Evolutionary conservation across 2,329 filamentous ascomycete species (phyloP).

Genomic region (Aspergillus chevalieri): DNA sequence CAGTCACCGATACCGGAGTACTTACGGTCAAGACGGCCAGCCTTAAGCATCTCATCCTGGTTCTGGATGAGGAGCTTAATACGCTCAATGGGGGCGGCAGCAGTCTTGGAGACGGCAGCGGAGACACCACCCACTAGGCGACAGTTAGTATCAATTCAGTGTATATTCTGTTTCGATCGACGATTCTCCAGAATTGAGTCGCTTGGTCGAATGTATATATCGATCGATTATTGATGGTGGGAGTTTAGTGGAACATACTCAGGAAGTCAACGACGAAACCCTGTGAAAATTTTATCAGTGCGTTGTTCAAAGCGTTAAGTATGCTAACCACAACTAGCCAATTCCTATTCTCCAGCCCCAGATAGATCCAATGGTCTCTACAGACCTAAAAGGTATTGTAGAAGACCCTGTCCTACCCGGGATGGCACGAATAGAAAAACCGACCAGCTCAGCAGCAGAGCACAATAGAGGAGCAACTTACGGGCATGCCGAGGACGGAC

Average conservation of each 20-base stretch:
- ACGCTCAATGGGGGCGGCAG: slow-evolving; percentile 99
- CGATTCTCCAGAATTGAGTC: slow-evolving; percentile 4
- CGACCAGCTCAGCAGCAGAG: slow-evolving; percentile 10
- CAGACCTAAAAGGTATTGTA: background rate
- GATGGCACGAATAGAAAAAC: slow-evolving; percentile 7
- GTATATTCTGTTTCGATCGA: background rate
- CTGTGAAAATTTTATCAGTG: slow-evolving; percentile 44
- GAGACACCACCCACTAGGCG: slow-evolving; percentile 96
- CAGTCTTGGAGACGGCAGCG: slow-evolving; percentile 99
- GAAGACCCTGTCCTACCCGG: background rate
- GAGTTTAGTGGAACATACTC: slow-evolving; percentile 63
- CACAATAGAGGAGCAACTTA: slow-evolving; percentile 26
- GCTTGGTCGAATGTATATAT: slow-evolving; percentile 3
- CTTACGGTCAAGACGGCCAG: slow-evolving; percentile 95
- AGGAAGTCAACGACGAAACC: slow-evolving; percentile 97
- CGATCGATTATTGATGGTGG: slow-evolving; percentile 1
- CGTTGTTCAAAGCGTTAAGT: background rate
- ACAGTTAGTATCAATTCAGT: slow-evolving; percentile 36
- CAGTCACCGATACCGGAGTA: slow-evolving; percentile 92
- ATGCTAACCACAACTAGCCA: background rate
- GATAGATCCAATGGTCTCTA: background rate
- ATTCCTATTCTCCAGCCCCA: slow-evolving; percentile 6
- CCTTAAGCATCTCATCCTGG: slow-evolving; percentile 99
- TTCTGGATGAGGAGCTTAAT: slow-evolving; percentile 99
- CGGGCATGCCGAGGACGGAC: slow-evolving; percentile 50